phyloP scores from a whole-genome alignment of 2,329 filamentous ascomycete genomes.

The Fusarium decemcellulare region DNA sequence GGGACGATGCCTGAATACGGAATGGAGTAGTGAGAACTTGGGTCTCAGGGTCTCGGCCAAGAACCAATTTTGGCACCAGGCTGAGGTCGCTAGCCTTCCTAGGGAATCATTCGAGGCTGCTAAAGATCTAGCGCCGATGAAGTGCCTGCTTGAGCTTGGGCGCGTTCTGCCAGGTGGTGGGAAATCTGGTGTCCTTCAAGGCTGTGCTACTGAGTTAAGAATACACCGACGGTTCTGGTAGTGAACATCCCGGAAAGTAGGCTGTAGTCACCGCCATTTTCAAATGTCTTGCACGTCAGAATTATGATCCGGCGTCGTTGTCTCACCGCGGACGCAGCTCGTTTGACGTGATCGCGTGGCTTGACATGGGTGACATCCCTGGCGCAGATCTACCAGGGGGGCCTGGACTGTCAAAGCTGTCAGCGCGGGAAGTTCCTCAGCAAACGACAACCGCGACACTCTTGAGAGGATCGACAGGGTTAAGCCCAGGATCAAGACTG shows the following conservation, averaged over 20 bases:
- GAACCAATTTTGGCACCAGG: constrained; percentile 5
- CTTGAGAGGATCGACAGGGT: neutral
- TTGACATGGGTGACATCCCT: constrained; percentile 30
- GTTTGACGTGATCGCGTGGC: constrained; percentile 10
- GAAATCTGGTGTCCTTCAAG: neutral
- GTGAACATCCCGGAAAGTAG: neutral
- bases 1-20: neutral
- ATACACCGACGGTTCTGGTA: neutral
- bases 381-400: constrained; percentile 36
- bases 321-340: neutral
- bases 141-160: constrained; percentile 25
- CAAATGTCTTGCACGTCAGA: neutral
- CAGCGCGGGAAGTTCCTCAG: constrained; percentile 33
- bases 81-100: constrained; percentile 27
- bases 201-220: neutral
- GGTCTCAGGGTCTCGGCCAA: constrained; percentile 4
- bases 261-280: too few relatives aligned
- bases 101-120: constrained; percentile 23
- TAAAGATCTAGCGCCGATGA: constrained; percentile 43
- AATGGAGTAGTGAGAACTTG: constrained; percentile 5
- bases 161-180: neutral
- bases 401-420: constrained; percentile 39
- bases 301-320: neutral
- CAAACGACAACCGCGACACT: constrained; percentile 14
- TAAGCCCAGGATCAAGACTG: neutral